Percentiles rank a stretch among this genome's conserved stretches.
These are phyloP conservation scores for Aspergillus sojae DNA, from an alignment of 2,329 filamentous ascomycete species.

Conservation along the genomic window DNA sequence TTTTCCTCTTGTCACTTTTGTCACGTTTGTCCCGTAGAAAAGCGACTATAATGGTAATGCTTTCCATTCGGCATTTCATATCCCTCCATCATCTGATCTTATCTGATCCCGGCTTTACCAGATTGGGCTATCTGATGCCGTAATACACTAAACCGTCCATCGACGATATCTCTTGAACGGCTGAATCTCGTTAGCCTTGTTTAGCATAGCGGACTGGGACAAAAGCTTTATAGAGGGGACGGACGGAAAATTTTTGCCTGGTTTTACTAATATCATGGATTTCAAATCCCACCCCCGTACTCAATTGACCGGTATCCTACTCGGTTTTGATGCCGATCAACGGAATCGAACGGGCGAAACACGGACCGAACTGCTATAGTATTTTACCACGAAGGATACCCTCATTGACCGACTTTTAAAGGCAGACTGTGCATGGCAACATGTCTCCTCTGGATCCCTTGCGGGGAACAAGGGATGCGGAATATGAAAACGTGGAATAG, in stretches of 20 bases:
- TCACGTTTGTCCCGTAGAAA: neutral
- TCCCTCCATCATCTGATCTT: conserved; percentile 27
- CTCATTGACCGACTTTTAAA: conserved; percentile 13
- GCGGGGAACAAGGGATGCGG: neutral
- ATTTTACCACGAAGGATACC: neutral
- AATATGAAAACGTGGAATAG: neutral
- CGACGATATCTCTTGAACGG: conserved; percentile 9
- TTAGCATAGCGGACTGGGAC: conserved; percentile 1
- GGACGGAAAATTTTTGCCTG: conserved; percentile 10
- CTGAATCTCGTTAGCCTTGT: conserved; percentile 4
- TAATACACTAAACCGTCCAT: conserved; percentile 12
- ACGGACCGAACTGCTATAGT: conserved; percentile 5
- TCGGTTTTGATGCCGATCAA: conserved; percentile 16
- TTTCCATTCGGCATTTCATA: conserved; percentile 12
- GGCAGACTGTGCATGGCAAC: neutral
- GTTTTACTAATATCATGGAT: conserved; percentile 7
- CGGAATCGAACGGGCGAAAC: conserved; percentile 17
- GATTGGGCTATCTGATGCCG: conserved; percentile 13
- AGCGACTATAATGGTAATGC: neutral
- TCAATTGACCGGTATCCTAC: neutral
- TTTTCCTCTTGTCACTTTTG: neutral
- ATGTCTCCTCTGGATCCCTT: neutral
- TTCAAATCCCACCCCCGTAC: conserved; percentile 1
- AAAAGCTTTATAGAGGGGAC: conserved; percentile 4
- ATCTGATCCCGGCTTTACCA: conserved; percentile 27